A percentile compares a stretch with the other conserved stretches of the same genome.
These are phyloP conservation scores for Alternaria metachromatica DNA, from an alignment of 2,329 filamentous ascomycete genomes.

Conservation along the genomic window DNA sequence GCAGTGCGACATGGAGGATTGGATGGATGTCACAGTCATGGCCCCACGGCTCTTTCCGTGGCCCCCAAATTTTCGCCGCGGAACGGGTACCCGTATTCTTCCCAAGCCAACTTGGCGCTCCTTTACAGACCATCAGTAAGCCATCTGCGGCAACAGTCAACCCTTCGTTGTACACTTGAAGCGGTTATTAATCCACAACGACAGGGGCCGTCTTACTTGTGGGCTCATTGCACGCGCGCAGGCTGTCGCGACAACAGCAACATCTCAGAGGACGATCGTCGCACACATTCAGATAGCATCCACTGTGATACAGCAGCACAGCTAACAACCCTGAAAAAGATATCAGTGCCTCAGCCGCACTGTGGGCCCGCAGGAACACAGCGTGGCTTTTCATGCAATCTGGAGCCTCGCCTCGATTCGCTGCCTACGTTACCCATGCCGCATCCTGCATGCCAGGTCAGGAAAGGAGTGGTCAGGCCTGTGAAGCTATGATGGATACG, in stretches of 20 bases:
- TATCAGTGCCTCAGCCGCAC: conserved; percentile 3
- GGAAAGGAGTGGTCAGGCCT: not conserved
- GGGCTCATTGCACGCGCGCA: not conserved
- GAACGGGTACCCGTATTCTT: not conserved
- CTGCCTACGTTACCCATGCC: not conserved
- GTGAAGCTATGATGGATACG: conserved; percentile 1
- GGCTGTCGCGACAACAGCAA: not conserved
- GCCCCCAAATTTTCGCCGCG: not conserved
- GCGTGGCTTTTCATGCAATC: conserved; percentile 4
- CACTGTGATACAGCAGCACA: not conserved
- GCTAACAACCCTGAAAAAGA: not conserved
- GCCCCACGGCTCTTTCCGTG: not conserved
- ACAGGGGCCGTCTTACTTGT: not conserved
- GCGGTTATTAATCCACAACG: not conserved
- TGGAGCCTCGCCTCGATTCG: conserved; percentile 3
- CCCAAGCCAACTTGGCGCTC: not conserved
- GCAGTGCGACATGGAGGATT: not conserved
- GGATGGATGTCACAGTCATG: not conserved
- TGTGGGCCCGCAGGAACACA: not conserved
- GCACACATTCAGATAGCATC: not conserved
- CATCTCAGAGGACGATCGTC: not conserved
- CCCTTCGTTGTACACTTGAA: not conserved
- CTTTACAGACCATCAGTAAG: conserved; percentile 3
- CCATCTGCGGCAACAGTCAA: not conserved
- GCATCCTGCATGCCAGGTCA: not conserved